These are phyloP conservation scores for Acidomyces sp. DNA, from an alignment of 495 filamentous ascomycete species.

Conservation along the genomic window DNA sequence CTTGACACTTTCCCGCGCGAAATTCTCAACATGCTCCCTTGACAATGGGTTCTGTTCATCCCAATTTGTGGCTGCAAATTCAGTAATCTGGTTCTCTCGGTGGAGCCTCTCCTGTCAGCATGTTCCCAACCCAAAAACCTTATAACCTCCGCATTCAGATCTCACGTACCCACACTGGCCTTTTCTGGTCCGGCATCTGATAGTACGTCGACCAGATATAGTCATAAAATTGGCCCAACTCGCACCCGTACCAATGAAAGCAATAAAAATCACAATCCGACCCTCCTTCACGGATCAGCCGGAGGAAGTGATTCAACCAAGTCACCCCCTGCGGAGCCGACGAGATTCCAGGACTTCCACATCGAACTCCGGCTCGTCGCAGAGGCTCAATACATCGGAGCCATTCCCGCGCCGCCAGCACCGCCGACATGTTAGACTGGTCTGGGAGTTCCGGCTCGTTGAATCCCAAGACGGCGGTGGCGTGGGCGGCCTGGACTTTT, in stretches of 20 bases:
- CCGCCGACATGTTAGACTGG: constrained; percentile 12
- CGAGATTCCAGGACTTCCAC: constrained; percentile 17
- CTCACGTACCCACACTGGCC: constrained; percentile 18
- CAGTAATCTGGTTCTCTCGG: too few relatives aligned
- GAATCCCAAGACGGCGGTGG: constrained; percentile 10
- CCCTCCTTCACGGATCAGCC: constrained; percentile 4
- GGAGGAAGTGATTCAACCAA: constrained; percentile 16
- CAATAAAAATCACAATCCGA: constrained; percentile 17
- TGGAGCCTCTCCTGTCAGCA: too few relatives aligned
- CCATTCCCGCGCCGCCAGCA: constrained; percentile 15
- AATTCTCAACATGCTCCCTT: constrained; percentile 12
- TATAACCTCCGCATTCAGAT: too few relatives aligned
- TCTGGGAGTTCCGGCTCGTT: constrained; percentile 20
- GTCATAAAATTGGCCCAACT: constrained; percentile 19
- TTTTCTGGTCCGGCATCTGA: constrained; percentile 16
- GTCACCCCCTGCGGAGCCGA: constrained; percentile 15
- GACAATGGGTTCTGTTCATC: constrained; percentile 9
- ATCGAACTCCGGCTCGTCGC: constrained; percentile 12
- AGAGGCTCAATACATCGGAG: constrained; percentile 15
- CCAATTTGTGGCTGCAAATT: constrained; percentile 13
- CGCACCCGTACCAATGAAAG: constrained; percentile 20
- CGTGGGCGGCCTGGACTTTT: constrained; percentile 5
- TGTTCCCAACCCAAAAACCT: too few relatives aligned
- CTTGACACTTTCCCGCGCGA: constrained; percentile 8
- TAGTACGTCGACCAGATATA: constrained; percentile 17